A percentile compares a stretch with the other conserved stretches of the same genome.
These are phyloP conservation scores for Exophiala sp. DNA, from an alignment of 2,329 filamentous ascomycete species.

Conservation along the genomic window DNA sequence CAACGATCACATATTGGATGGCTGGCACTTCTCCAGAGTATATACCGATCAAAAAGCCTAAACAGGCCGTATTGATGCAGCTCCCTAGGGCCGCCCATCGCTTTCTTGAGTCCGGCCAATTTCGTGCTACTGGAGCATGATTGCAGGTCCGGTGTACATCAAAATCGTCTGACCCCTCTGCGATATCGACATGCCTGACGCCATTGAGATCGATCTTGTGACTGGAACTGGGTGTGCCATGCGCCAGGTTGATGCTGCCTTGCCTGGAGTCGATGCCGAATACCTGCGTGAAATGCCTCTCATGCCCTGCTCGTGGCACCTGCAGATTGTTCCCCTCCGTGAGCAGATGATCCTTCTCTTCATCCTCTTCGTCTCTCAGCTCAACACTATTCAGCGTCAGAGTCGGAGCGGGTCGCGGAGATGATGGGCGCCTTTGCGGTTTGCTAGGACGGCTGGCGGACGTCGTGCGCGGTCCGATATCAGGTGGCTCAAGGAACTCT, in stretches of 20 bases:
- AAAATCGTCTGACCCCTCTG: conserved; percentile 35
- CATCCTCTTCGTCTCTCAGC: conserved; percentile 5
- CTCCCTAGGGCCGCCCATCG: conserved; percentile 62
- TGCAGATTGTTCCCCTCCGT: neutral
- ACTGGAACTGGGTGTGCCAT: conserved; percentile 1
- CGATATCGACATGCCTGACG: conserved; percentile 24
- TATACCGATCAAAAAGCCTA: conserved; percentile 66
- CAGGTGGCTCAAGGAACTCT: conserved; percentile 1
- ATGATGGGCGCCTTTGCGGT: neutral
- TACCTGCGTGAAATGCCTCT: conserved; percentile 23
- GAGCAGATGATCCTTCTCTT: conserved; percentile 12
- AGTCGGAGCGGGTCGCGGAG: neutral
- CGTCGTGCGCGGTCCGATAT: conserved; percentile 6
- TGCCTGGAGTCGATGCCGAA: conserved; percentile 23
- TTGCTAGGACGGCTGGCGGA: neutral
- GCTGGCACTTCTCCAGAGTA: conserved; percentile 73
- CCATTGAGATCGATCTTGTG: conserved; percentile 24
- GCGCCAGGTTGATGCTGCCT: conserved; percentile 15
- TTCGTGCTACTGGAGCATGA: conserved; percentile 61
- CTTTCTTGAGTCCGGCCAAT: conserved; percentile 64
- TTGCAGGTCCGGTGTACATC: conserved; percentile 40
- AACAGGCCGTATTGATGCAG: conserved; percentile 65
- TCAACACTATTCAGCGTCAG: conserved; percentile 9
- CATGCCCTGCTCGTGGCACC: conserved; percentile 16
- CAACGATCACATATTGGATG: conserved; percentile 70